phyloP scores from a whole-genome alignment of 2,329 filamentous ascomycete species.

The Neonectria ditissima region DNA sequence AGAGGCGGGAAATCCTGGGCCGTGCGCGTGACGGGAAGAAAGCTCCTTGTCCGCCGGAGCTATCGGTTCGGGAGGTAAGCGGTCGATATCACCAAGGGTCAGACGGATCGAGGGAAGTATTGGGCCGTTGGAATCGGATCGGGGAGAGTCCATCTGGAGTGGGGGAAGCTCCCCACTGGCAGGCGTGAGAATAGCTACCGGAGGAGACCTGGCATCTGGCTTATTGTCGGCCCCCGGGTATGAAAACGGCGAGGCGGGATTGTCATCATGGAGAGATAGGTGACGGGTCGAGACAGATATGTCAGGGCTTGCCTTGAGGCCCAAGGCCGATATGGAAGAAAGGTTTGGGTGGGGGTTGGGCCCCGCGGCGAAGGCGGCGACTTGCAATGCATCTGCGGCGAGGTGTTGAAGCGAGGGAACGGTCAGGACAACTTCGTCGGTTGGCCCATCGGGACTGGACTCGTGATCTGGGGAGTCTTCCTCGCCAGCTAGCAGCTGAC shows the following conservation, averaged over 20 bases:
- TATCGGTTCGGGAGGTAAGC: slow-evolving; percentile 46
- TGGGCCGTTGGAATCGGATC: slow-evolving; percentile 50
- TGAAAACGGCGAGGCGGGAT: slow-evolving; percentile 14
- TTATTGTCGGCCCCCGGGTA: slow-evolving; percentile 25
- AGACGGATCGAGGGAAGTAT: slow-evolving; percentile 55
- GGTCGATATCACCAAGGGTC: slow-evolving; percentile 52
- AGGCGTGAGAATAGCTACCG: slow-evolving; percentile 37
- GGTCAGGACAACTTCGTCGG: slow-evolving; percentile 35
- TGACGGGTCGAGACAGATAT: slow-evolving; percentile 48
- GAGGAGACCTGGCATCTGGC: slow-evolving; percentile 39
- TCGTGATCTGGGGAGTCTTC: slow-evolving; percentile 46
- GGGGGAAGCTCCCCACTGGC: slow-evolving; percentile 51
- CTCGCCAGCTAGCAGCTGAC: slow-evolving; percentile 63
- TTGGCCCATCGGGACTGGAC: slow-evolving; percentile 27
- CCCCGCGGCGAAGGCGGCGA: slow-evolving; percentile 29
- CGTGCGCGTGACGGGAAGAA: slow-evolving; percentile 39
- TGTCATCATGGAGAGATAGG: slow-evolving; percentile 52
- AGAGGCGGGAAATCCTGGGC: slow-evolving; percentile 49
- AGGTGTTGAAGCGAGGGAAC: slow-evolving; percentile 46
- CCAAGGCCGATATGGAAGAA: slow-evolving; percentile 22
- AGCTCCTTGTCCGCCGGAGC: slow-evolving; percentile 49
- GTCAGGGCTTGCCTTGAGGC: slow-evolving; percentile 41
- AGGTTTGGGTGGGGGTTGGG: slow-evolving; percentile 28
- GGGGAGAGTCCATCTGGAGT: slow-evolving; percentile 52
- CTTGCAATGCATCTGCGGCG: slow-evolving; percentile 50